Evolutionary conservation across 441 rosid genomes (phyloP), one percentile per base, ranked within the genome.

Genomic region (Metrosideros polymorpha): DNA sequence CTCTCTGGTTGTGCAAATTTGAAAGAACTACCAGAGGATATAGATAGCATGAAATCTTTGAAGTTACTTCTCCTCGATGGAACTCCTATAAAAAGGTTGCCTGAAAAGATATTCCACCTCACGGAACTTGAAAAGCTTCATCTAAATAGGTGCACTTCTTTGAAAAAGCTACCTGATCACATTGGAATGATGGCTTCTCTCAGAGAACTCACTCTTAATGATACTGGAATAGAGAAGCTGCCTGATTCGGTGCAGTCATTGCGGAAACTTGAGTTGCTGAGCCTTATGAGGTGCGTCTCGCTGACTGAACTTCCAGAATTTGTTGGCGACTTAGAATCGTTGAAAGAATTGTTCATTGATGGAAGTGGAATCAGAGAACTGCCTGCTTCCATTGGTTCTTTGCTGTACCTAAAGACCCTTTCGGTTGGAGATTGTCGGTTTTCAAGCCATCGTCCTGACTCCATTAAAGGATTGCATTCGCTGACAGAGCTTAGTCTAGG

Each of bases 241-340:
- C 95, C 98, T 1, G 61, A 14, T 77, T 92, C 96, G 39, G 51
- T 94, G 83, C 94, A 94, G 88, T 19, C 85, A 27, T 89, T 94
- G 84, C 85, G 50, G 87, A 89, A 88, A 47, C 94, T 95, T 59
- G 91, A 94, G 92, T 88, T 82, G 53, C 88, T 95, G 53, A 89
- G 92, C 90, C 50, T 93, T 88, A 61, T 53, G 63, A 45, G 50
- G 84, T 94, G 98, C 45, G 1, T 35, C 14, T 93, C 86, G 63
- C 89, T 95, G 51, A 85, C 85, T 6, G 15, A 55, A 43, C 90
- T 95, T 75, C 96, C 96, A n/a, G 89, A 87, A 85, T 84, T 91
- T 49, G 84, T 94, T 56, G 90, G 88, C 10, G 43, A 85, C 85
- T 92, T 95, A 82, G 84, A 4, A 85, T 89, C 82, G 12, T 85